Evolutionary conservation across 2,329 filamentous ascomycete species (phyloP), one percentile per base, ranked within the genome.

Genomic region (Cladosporium austrohemisphaericum): DNA sequence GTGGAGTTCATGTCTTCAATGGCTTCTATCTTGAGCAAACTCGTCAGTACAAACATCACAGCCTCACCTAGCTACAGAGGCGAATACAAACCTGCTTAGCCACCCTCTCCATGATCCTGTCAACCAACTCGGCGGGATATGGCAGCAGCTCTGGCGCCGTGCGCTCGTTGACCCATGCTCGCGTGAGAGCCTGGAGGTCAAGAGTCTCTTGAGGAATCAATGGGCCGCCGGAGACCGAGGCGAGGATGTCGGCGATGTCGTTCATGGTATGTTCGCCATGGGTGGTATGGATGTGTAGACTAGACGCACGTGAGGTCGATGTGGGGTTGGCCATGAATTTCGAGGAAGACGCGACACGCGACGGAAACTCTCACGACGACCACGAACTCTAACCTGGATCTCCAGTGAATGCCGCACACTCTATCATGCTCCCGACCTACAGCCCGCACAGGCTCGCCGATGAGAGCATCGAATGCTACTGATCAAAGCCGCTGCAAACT

Each of bases 101-200:
- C n/a, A 61, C 47, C n/a, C 55, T 50, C n/a, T 81, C 79, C 70
- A 90, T 86, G 60, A 93, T 80, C 55, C 92, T 82, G 57, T 93
- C 86, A 65, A 98, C 87, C 51, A 97, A 75, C 14, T 80, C 80
- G 29, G 82, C 80, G 4, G 85, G 78, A 70, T 83, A 97, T 70
- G 84, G 80, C 31, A 97, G 75, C n/a, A 98, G 76, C 69, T 96
- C 91, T 2, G 92, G 89, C 36, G 89, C 85, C 50, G 86, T 88
- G 59, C 93, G 83, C 69, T 98, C 94, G 35, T 92, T 88, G 36
- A 96, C 81, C 92, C 92, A 98, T 61, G 85, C 86, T 61, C 92
- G 85, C 59, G 92, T 96, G 59, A 98, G 74, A 46, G 87, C 82
- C 68, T 96, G 90, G 58, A 97, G 78, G 70, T 97, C 92, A 62